Base-by-base conservation (phyloP, 108 stramenopile species). In the Nannochloropsis oceanica region DNA sequence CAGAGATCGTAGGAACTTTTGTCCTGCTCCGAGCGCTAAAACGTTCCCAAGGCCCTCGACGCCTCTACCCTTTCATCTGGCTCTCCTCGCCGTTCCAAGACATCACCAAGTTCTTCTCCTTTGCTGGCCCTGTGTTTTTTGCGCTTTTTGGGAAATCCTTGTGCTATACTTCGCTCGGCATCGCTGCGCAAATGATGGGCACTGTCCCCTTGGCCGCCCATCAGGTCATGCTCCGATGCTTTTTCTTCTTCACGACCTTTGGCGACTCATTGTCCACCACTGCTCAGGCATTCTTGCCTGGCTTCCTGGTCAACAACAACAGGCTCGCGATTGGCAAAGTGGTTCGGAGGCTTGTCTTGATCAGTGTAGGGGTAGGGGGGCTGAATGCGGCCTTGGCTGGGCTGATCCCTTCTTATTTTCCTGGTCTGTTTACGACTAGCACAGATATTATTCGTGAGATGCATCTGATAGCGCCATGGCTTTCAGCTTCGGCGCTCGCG, bases 281-380 rank as follows among this genome's bases (percentile, higher is more conserved):
- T 5, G 93, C 95, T 20, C 97, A 97, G 87, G 93, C 94, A 22
- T 97, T 95, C 85, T 87, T 96, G 25, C 97, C 97, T 27, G 88
- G 84, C 13, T 59, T 82, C 46, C 42, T 88, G 27, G 88, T 80
- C 26, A 83, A 24, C 42, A 81, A 85, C 18, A 79, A 84, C 44
- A 44, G 24, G 59, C 59, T 24, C 12, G 84, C 84, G 25, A 25
- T 79, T 14, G 34, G 20, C 3, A 44, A 27, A 11, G 50, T 46
- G 42, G 86, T 13, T 27, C 84, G 87, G 87, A 87, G 83, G 44
- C 83, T 87, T 11, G 44, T 87, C 42, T 34, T 80, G 44, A 80
- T 87, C 9, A 42, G 44, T 0, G 80, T 81, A 2, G 80, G 25
- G 0, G 84, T 84, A 2, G 84, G 87, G 27, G 79, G 83, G 26